phyloP scores from a whole-genome alignment of 1,284 basidiomycete genomes.

The Puccinia novopanici region DNA sequence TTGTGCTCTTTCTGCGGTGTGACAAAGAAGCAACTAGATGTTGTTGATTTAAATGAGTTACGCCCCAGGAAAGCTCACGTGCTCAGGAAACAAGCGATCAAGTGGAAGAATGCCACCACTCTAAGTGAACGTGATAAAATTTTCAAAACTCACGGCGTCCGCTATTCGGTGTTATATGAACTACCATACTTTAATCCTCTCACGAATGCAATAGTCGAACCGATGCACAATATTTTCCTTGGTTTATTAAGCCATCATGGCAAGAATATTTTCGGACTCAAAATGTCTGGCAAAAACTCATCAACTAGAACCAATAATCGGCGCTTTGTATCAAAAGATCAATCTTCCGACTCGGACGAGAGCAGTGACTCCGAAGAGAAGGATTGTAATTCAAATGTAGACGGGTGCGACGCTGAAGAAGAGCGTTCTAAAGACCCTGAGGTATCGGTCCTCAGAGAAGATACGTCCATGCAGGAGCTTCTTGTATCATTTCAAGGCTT shows the following conservation, averaged over 20 bases:
- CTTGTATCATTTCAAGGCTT: neutral
- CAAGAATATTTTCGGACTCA: constrained; percentile 22
- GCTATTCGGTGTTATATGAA: constrained; percentile 32
- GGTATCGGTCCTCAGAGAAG: no score
- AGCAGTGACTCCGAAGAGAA: neutral
- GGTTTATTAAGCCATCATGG: constrained; percentile 21
- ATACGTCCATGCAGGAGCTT: neutral
- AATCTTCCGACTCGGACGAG: neutral
- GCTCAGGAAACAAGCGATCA: neutral
- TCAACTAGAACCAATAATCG: neutral
- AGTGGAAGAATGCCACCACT: constrained; percentile 29
- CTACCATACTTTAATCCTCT: constrained; percentile 38
- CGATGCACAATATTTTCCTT: constrained; percentile 46
- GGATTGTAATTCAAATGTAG: neutral
- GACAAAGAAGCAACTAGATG: neutral
- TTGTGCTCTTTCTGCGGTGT: constrained; percentile 23
- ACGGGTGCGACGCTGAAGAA: no score
- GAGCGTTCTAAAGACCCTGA: no score
- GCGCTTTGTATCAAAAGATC: neutral
- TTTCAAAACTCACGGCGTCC: constrained; percentile 22
- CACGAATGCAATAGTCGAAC: constrained; percentile 17
- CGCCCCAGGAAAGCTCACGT: neutral
- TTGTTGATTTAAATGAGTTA: neutral
- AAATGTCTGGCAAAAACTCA: neutral
- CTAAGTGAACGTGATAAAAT: neutral